Conservation (phyloP, 257 asterid genomes). For the Anisodus acutangulus region DNA sequence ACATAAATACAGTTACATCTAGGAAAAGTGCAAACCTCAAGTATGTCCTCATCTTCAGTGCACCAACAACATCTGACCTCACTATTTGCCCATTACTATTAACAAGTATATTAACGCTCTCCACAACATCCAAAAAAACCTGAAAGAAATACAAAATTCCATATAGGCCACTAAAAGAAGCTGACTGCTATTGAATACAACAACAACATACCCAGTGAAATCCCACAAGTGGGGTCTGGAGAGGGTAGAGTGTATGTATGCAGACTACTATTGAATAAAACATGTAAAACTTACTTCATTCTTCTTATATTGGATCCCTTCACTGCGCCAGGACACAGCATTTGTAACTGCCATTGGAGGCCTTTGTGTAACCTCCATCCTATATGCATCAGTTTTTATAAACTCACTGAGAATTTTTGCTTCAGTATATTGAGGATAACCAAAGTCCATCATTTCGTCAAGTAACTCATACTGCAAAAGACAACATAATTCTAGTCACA, state of each 20-base stretch:
- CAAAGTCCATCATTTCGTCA: slow-evolving; percentile 99
- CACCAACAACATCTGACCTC: slow-evolving; percentile 97
- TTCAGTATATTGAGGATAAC: slow-evolving; percentile 98
- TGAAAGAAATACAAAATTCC: slow-evolving; percentile 46
- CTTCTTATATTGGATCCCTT: slow-evolving; percentile 94
- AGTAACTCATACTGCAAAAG: slow-evolving; percentile 84
- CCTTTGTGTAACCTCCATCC: slow-evolving; percentile 98
- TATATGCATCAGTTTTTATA: slow-evolving; percentile 97
- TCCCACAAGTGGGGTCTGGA: no score
- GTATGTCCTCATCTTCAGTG: slow-evolving; percentile 95
- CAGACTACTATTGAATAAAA: slow-evolving; percentile 13
- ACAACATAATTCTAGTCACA: slow-evolving; percentile 31
- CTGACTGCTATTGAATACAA: background rate
- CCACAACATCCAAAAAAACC: slow-evolving; percentile 99
- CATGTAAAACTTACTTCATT: slow-evolving; percentile 71
- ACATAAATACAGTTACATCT: background rate
- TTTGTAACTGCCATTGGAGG: slow-evolving; percentile 99
- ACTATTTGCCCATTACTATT: slow-evolving; percentile 97
- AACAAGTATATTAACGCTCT: slow-evolving; percentile 97
- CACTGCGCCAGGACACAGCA: slow-evolving; percentile 99
- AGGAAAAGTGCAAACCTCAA: slow-evolving; percentile 68
- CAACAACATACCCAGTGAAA: no score
- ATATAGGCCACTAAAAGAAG: slow-evolving; percentile 28
- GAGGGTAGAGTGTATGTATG: no score
- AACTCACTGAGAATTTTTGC: slow-evolving; percentile 98